Evolutionary conservation across 2,329 filamentous ascomycete species (phyloP).

Genomic region (Fusarium hainanense): DNA sequence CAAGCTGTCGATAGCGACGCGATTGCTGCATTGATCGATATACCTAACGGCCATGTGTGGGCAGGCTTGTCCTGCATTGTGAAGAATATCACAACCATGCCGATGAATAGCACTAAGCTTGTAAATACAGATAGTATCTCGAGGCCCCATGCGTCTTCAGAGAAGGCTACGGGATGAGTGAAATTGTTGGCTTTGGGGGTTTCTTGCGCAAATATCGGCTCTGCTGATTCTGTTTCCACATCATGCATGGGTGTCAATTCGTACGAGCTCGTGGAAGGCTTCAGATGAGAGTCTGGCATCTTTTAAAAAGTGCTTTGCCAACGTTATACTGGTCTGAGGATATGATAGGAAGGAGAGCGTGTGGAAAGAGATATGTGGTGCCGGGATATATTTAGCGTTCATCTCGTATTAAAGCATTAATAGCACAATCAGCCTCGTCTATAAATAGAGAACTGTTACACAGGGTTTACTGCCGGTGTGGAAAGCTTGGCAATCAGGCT

Average conservation of each 20-base stretch:
- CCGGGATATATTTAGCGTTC: too few relatives aligned
- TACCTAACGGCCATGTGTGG: background rate
- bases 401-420: too few relatives aligned
- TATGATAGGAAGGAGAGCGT: too few relatives aligned
- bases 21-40: background rate
- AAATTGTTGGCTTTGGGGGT: rapidly evolving
- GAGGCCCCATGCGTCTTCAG: background rate
- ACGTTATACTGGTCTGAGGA: too few relatives aligned
- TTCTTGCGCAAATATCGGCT: rapidly evolving
- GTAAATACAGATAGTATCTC: background rate
- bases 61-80: background rate
- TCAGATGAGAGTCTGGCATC: background rate
- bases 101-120: background rate
- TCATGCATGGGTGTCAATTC: background rate
- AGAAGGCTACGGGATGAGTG: background rate
- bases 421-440: too few relatives aligned
- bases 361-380: too few relatives aligned
- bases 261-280: background rate
- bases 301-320: too few relatives aligned
- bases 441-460: too few relatives aligned
- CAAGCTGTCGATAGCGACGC: background rate
- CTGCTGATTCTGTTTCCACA: background rate
- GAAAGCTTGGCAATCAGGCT: too few relatives aligned
- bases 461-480: too few relatives aligned
- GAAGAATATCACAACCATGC: background rate